Percentiles rank a stretch among this genome's conserved stretches.
Conservation (phyloP, 768 basidiomycete species). For the Boletus bicolor region DNA sequence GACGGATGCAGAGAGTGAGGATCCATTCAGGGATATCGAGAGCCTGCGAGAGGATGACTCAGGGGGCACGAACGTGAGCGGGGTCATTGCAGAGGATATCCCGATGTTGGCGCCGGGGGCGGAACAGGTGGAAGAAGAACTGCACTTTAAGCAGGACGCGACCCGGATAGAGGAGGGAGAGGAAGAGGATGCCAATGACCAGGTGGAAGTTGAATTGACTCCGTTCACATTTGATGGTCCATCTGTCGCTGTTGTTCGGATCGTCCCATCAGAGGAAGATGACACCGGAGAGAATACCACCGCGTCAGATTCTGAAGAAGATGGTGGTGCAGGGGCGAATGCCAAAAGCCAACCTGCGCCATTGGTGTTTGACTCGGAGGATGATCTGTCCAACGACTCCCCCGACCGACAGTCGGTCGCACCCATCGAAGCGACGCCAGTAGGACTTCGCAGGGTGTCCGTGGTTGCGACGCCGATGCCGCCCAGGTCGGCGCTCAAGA, state of each 20-base stretch:
- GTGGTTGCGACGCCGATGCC: constrained; percentile 29
- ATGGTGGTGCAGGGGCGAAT: constrained; percentile 14
- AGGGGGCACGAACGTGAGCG: constrained; percentile 21
- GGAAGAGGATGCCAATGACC: constrained; percentile 47
- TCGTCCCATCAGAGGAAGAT: constrained; percentile 41
- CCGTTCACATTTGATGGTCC: constrained; percentile 73
- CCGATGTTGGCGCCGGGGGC: constrained; percentile 11
- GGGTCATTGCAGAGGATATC: neutral
- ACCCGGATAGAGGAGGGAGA: constrained; percentile 49
- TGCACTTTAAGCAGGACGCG: constrained; percentile 14
- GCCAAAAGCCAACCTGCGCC: constrained; percentile 9
- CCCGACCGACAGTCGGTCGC: constrained; percentile 1
- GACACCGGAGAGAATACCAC: constrained; percentile 41
- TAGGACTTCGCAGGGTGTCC: constrained; percentile 13
- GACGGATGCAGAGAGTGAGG: constrained; percentile 61
- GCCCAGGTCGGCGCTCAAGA: constrained; percentile 42
- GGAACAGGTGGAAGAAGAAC: constrained; percentile 15
- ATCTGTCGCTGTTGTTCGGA: constrained; percentile 48
- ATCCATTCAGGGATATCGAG: constrained; percentile 91
- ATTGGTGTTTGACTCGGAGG: constrained; percentile 34
- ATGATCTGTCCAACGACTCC: constrained; percentile 29
- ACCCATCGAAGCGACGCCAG: constrained; percentile 19
- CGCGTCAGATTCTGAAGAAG: constrained; percentile 33
- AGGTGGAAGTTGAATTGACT: constrained; percentile 63
- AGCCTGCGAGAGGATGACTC: constrained; percentile 68